These are phyloP conservation scores for Rhytidiadelphus loreus DNA, from an alignment of 225 moss, liverwort and hornwort species.

Conservation along the genomic window DNA sequence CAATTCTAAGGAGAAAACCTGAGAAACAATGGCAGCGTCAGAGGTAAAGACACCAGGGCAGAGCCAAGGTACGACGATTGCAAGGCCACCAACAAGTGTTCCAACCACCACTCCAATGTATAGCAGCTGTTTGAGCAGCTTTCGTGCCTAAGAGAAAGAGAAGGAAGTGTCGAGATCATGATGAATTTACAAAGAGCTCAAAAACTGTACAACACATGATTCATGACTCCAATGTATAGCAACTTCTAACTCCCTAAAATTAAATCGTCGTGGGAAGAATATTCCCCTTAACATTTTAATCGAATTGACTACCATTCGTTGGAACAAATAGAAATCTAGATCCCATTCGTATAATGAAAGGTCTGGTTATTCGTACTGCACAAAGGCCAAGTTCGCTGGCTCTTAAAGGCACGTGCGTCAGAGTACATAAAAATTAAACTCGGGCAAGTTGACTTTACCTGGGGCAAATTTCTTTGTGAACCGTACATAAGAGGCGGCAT, in stretches of 20 bases:
- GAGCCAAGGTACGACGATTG: slow-evolving; percentile 59
- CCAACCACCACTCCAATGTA: slow-evolving; percentile 56
- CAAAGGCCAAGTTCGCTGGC: neutral
- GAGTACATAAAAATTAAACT: neutral
- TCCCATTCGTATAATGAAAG: neutral
- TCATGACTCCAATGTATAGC: neutral
- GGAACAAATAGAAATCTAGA: neutral
- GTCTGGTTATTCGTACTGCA: neutral
- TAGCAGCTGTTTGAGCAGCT: slow-evolving; percentile 49
- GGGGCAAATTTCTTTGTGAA: slow-evolving; percentile 43
- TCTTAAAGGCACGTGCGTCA: neutral
- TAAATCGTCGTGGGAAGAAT: neutral
- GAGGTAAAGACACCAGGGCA: slow-evolving; percentile 58
- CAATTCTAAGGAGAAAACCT: slow-evolving; percentile 14
- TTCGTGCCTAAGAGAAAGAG: slow-evolving; percentile 38
- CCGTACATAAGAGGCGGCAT: slow-evolving; percentile 80
- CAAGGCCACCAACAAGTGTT: slow-evolving; percentile 31
- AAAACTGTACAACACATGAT: neutral
- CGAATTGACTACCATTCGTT: neutral
- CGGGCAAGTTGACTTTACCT: slow-evolving; percentile 20
- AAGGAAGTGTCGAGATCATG: neutral
- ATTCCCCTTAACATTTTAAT: neutral
- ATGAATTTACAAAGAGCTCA: neutral
- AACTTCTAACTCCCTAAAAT: neutral
- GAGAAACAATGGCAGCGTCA: slow-evolving; percentile 48